Base-by-base conservation (phyloP, 352 stramenopile genomes). In the Pythium apleroticum region DNA sequence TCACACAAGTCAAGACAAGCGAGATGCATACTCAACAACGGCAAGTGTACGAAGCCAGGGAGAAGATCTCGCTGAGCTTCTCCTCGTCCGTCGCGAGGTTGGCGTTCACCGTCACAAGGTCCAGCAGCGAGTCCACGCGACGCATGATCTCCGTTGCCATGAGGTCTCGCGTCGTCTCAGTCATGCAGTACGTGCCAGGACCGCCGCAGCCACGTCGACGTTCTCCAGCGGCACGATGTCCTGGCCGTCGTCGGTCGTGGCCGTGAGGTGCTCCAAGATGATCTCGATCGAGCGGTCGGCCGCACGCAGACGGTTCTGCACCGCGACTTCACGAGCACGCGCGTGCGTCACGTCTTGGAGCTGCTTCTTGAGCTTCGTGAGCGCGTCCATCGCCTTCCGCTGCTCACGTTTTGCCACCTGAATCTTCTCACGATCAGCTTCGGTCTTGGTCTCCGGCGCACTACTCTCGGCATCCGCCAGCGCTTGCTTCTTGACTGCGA, bases 151-250 rank as follows among this genome's bases (percentile, higher is more conserved):
- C 78, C 3, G 71, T 72, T 19, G 70, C 77, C 27, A 87, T 68
- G 28, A 78, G 58, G 50, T 78, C 75, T 57, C 84, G 78, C 31
- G 65, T 72, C 17, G 75, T 68, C 33, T 65, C 54, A 12, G 82
- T 88, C 84, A 90, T 88, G 72, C 90, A 93, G 63, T 95, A n/a
- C n/a, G 82, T 43, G 81, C 79, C 77, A 93, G 80, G 35, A 91
- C 58, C 52, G 85, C 88, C 9, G 81, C 37, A 0, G 68, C 68
- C 35, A 90, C 69, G 33, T 89, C 81, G 58, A 90, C 28, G 46
- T 92, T 83, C n/a, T 59, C 9, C 0, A 52, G 41, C 2, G 59
- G 61, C 27, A 60, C 41, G 6, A 43, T 35, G 14, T 43, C 49
- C 17, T 77, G 69, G n/a, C 68, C 61, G 28, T 72, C 73, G 35